A percentile compares a stretch with the other conserved stretches of the same genome.
phyloP scores from a whole-genome alignment of 306 rosid species.

The Citrullus amarus region DNA sequence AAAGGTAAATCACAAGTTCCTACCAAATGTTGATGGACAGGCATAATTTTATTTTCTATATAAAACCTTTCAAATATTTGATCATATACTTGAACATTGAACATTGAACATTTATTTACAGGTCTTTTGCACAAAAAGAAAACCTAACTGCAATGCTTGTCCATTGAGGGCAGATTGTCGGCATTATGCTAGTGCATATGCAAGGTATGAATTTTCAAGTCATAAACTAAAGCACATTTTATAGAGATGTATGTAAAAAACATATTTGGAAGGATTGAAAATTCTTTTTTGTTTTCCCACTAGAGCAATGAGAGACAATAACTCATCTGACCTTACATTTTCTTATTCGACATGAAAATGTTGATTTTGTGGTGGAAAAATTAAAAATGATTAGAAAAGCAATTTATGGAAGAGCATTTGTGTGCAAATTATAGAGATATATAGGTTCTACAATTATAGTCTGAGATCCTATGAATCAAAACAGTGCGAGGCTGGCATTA shows the following conservation, averaged over 20 bases:
- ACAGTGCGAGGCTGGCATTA: constrained; percentile 29
- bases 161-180: constrained; percentile 43
- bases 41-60: background rate
- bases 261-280: background rate
- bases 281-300: background rate
- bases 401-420: background rate
- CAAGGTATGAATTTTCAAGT: constrained; percentile 26
- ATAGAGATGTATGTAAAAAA: background rate
- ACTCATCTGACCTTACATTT: background rate
- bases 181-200: constrained; percentile 36
- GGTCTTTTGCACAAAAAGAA: constrained; percentile 51
- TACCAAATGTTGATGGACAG: background rate
- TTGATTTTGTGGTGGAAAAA: background rate
- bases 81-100: background rate
- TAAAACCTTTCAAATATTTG: background rate
- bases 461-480: background rate
- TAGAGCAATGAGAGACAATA: background rate
- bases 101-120: constrained; percentile 7
- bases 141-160: constrained; percentile 59
- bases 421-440: background rate
- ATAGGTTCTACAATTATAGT: background rate
- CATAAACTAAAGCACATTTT: background rate
- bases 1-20: constrained; percentile 25
- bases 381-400: background rate
- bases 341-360: background rate